Conservation (phyloP, 371 early-diverging fungal genomes). For the Lichtheimia hyalospora region DNA sequence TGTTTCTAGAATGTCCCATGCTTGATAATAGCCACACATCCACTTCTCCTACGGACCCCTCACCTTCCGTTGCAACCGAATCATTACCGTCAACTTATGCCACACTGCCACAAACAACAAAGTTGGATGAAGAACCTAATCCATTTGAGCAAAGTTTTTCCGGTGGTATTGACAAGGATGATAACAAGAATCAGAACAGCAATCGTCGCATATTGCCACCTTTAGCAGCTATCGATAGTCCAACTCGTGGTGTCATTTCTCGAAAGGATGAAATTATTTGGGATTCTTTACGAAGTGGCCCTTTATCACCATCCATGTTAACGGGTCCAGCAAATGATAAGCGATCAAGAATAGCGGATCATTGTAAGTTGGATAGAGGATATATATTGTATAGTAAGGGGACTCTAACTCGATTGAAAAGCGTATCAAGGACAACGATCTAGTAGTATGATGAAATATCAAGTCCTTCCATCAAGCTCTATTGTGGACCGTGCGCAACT, state of each 20-base stretch:
- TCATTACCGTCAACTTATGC: conserved; percentile 17
- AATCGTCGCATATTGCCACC: conserved; percentile 34
- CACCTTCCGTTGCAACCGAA: neutral
- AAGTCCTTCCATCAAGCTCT: neutral
- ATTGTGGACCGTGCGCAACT: neutral
- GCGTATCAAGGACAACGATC: too few relatives aligned
- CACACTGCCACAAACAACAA: conserved; percentile 23
- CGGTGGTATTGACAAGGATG: neutral
- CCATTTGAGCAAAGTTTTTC: conserved; percentile 87
- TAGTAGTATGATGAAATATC: too few relatives aligned
- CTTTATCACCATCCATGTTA: conserved; percentile 76
- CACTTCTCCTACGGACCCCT: neutral
- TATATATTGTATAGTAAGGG: too few relatives aligned
- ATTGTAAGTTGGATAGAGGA: too few relatives aligned
- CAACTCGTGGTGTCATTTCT: conserved; percentile 31
- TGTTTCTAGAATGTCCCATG: neutral
- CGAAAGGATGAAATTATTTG: conserved; percentile 52
- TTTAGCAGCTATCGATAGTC: conserved; percentile 45
- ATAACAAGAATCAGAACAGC: neutral
- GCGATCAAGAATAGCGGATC: neutral
- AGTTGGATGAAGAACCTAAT: conserved; percentile 82
- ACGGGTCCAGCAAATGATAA: conserved; percentile 46
- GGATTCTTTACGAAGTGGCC: conserved; percentile 71
- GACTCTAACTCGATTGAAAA: too few relatives aligned
- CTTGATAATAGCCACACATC: conserved; percentile 1